phyloP scores from a whole-genome alignment of 768 basidiomycete species.

The Naganishia friedmannii region DNA sequence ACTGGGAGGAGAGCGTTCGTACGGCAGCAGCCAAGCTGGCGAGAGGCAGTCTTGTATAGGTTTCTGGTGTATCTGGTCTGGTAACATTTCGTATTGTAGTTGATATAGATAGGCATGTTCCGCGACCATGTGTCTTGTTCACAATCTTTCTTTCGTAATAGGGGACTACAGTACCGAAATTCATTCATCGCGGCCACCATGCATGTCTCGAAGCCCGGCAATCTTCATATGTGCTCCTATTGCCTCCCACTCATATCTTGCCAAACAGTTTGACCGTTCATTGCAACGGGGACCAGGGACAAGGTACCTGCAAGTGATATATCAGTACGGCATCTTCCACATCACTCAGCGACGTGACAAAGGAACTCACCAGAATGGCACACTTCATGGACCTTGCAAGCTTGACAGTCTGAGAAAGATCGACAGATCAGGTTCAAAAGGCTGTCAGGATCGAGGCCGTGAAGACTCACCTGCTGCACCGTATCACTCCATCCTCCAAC shows the following conservation, averaged over 20 bases:
- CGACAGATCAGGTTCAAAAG: slow-evolving; percentile 56
- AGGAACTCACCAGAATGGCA: slow-evolving; percentile 59
- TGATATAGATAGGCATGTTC: background rate
- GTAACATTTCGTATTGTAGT: background rate
- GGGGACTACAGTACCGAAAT: too few relatives aligned
- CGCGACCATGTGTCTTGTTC: background rate
- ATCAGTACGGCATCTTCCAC: background rate
- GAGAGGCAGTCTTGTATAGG: slow-evolving; percentile 26
- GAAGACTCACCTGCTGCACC: slow-evolving; percentile 58
- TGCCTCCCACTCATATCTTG: too few relatives aligned
- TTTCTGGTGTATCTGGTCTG: background rate
- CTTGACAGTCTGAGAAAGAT: slow-evolving; percentile 74
- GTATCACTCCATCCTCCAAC: slow-evolving; percentile 94
- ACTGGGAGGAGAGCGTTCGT: slow-evolving; percentile 65
- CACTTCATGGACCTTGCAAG: slow-evolving; percentile 82
- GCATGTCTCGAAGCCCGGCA: too few relatives aligned
- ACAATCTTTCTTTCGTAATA: background rate
- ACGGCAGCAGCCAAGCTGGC: slow-evolving; percentile 59
- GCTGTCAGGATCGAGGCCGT: background rate
- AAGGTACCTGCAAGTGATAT: slow-evolving; percentile 33
- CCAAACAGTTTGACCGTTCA: slow-evolving; percentile 5
- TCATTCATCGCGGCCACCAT: too few relatives aligned
- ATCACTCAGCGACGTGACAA: background rate
- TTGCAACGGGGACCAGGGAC: slow-evolving; percentile 46
- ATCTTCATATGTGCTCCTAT: too few relatives aligned